Percentiles rank a stretch among this genome's conserved stretches.
Conservation (phyloP, 345 rosid genomes). For the Hibiscus syriacus region DNA sequence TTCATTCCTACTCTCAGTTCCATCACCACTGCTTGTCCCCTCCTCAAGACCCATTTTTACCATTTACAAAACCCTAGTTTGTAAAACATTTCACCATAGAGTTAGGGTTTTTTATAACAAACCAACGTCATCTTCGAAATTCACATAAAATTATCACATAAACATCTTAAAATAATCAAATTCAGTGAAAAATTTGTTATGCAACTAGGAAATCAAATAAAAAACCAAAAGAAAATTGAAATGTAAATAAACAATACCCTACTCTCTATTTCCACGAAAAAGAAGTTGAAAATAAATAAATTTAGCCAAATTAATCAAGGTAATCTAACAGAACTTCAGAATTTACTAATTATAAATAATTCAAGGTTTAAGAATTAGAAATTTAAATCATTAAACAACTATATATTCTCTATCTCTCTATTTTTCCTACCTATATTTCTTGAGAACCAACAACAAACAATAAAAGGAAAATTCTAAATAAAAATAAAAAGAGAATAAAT, state of each 20-base stretch:
- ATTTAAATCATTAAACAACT: neutral
- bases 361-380: too few species aligned
- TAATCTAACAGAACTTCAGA: neutral
- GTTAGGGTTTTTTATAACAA: constrained; percentile 29
- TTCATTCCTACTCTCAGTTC: constrained; percentile 18
- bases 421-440: too few species aligned
- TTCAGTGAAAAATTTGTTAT: neutral
- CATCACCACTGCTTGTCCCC: constrained; percentile 33
- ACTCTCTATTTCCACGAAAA: neutral
- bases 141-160: constrained; percentile 12
- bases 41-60: constrained; percentile 46
- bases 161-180: neutral
- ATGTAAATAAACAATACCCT: neutral
- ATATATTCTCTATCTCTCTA: neutral
- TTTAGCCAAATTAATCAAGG: constrained; percentile 5
- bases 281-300: neutral
- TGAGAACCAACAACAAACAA: neutral
- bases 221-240: too few species aligned
- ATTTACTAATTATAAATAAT: neutral
- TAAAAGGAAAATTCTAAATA: neutral
- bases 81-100: constrained; percentile 13
- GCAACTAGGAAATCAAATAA: too few species aligned
- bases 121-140: constrained; percentile 3
- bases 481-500: too few species aligned
- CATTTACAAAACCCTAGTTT: constrained; percentile 23